Evolutionary conservation across 2,329 filamentous ascomycete genomes (phyloP).

Genomic region (Biscogniauxia mediterranea): DNA sequence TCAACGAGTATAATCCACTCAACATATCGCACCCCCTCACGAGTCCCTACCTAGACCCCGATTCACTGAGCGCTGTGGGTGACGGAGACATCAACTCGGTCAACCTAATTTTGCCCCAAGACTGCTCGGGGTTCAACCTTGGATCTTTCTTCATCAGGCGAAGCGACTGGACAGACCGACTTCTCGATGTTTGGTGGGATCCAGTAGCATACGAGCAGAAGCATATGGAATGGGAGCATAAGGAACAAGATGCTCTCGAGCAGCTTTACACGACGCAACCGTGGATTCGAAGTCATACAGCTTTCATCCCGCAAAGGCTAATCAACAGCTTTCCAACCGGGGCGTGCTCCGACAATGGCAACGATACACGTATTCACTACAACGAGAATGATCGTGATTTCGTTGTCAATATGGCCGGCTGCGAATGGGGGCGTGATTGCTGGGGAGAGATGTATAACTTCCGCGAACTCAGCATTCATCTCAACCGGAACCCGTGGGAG

Average conservation of each 20-base stretch:
- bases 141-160: constrained; percentile 91
- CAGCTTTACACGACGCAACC: constrained; percentile 88
- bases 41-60: constrained; percentile 71
- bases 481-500: constrained; percentile 84
- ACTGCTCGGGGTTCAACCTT: constrained; percentile 94
- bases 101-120: constrained; percentile 85
- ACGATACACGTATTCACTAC: constrained; percentile 81
- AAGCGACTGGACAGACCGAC: constrained; percentile 82
- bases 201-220: constrained; percentile 96
- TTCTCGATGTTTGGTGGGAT: constrained; percentile 98
- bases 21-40: constrained; percentile 85
- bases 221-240: constrained; percentile 99
- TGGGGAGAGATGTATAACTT: constrained; percentile 98
- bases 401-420: constrained; percentile 97
- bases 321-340: constrained; percentile 94
- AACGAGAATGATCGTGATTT: constrained; percentile 84
- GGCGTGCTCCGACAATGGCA: constrained; percentile 76
- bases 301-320: constrained; percentile 84
- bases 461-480: constrained; percentile 82
- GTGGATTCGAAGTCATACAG: constrained; percentile 86
- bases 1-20: constrained; percentile 92
- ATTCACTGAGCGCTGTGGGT: constrained; percentile 69
- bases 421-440: constrained; percentile 94
- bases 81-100: constrained; percentile 77
- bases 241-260: constrained; percentile 94